Percentiles rank a stretch among this genome's conserved stretches.
These are phyloP conservation scores for Secale cereale DNA, from an alignment of 176 grass and related monocot genomes.

Conservation along the genomic window DNA sequence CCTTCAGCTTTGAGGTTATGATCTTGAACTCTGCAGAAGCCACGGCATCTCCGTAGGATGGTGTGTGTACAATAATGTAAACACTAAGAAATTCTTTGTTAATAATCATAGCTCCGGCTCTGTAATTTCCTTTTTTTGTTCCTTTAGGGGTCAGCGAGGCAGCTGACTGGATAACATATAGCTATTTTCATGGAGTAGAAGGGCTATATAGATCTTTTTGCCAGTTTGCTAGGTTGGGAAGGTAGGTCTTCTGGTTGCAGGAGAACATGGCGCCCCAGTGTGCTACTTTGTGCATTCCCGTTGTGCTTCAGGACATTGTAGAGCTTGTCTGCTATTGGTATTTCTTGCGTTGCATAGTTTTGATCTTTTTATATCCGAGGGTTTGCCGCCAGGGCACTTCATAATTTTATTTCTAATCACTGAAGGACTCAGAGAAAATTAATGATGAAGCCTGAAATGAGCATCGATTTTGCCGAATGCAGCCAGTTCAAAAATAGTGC, in stretches of 20 bases:
- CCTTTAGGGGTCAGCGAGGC: neutral
- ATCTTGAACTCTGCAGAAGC: constrained; percentile 19
- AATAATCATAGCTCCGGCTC: constrained; percentile 54
- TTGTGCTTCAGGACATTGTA: no score
- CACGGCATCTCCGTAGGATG: constrained; percentile 7
- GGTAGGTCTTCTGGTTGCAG: neutral
- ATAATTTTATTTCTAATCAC: no score
- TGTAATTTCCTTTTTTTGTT: constrained; percentile 36
- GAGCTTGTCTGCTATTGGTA: no score
- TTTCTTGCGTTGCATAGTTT: no score
- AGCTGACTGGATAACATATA: neutral
- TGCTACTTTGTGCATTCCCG: neutral
- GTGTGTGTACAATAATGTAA: constrained; percentile 35
- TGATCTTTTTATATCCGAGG: no score
- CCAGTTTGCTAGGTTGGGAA: neutral
- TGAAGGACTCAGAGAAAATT: no score
- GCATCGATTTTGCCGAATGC: no score
- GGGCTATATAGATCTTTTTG: neutral
- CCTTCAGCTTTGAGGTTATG: constrained; percentile 25
- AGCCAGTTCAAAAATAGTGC: no score
- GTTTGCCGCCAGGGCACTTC: no score
- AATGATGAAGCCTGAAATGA: no score
- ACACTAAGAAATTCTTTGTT: constrained; percentile 24
- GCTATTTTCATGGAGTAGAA: constrained; percentile 16
- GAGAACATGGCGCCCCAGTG: neutral